Conservation (phyloP, 495 filamentous ascomycete species). For the Aspergillus indologenus region DNA sequence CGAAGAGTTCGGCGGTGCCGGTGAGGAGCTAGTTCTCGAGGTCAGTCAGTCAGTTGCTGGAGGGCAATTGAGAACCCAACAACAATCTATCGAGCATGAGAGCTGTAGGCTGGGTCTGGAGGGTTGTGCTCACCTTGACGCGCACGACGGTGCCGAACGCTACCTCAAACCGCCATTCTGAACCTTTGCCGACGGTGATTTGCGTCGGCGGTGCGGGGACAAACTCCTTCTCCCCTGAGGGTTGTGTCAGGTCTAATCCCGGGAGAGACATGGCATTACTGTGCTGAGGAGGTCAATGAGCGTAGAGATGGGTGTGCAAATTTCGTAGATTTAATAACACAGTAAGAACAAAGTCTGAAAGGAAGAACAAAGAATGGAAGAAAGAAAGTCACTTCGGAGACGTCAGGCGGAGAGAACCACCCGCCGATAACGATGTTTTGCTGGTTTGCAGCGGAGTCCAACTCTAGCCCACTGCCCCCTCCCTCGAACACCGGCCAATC, state of each 20-base stretch:
- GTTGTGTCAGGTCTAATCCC: constrained; percentile 45
- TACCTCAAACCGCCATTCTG: constrained; percentile 93
- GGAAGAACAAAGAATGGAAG: background rate
- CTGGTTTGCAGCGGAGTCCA: constrained; percentile 21
- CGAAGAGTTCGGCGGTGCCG: constrained; percentile 92
- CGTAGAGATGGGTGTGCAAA: background rate
- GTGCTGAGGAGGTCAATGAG: background rate
- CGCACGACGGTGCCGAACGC: constrained; percentile 60
- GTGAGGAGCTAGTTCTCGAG: constrained; percentile 54
- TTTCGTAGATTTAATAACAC: background rate
- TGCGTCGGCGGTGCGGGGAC: constrained; percentile 42
- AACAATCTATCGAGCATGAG: background rate
- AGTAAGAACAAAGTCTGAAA: background rate
- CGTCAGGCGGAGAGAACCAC: background rate
- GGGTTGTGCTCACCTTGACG: constrained; percentile 52
- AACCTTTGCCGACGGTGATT: constrained; percentile 44
- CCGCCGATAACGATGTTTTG: constrained; percentile 23
- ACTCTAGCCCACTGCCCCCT: too few species aligned
- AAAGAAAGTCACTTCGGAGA: background rate
- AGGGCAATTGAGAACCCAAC: background rate
- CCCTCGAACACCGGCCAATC: too few species aligned
- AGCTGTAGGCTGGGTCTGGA: background rate
- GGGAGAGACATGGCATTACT: constrained; percentile 46
- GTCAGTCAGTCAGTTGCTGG: constrained; percentile 6
- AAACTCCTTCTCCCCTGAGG: constrained; percentile 39